phyloP scores from a whole-genome alignment of 257 asterid species.

The Solanum sejunctum region DNA sequence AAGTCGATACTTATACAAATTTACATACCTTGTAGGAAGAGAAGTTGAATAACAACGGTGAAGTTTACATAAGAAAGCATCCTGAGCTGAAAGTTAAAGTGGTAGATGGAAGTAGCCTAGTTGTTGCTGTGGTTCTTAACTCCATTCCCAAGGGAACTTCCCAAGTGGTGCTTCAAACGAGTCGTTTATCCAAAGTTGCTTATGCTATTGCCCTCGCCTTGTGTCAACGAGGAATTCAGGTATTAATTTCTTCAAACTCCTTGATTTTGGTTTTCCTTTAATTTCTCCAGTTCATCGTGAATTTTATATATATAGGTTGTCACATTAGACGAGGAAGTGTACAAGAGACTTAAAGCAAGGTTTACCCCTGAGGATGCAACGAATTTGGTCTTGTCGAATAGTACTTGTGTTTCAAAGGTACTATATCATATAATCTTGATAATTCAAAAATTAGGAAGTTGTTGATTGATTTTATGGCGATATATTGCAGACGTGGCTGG shows the following conservation, averaged over 20 bases:
- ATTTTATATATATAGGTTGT: not conserved
- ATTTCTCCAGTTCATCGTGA: not conserved
- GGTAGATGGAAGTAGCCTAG: slow-evolving; percentile 27
- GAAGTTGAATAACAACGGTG: slow-evolving; percentile 45
- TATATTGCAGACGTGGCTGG: slow-evolving; percentile 19
- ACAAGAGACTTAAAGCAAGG: not conserved
- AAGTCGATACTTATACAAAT: not conserved
- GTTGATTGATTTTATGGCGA: not conserved
- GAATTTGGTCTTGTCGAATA: slow-evolving; percentile 1
- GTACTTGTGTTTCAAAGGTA: slow-evolving; percentile 3
- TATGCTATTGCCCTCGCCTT: not conserved
- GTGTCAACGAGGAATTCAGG: not conserved
- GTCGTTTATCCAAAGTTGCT: not conserved
- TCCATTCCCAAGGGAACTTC: not conserved
- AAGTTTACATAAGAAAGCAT: slow-evolving; percentile 26
- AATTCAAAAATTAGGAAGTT: not conserved
- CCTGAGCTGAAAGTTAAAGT: slow-evolving; percentile 52
- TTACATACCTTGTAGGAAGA: slow-evolving; percentile 28
- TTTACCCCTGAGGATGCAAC: not conserved
- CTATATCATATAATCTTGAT: not conserved
- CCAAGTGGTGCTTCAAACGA: slow-evolving; percentile 7
- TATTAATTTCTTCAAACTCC: not conserved
- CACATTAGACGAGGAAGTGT: not conserved
- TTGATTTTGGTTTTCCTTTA: not conserved
- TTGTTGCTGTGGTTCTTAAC: not conserved